Percentiles rank a stretch among this genome's conserved stretches.
Conservation (phyloP, 169 alveolate species). For the Perkinsus olseni region DNA sequence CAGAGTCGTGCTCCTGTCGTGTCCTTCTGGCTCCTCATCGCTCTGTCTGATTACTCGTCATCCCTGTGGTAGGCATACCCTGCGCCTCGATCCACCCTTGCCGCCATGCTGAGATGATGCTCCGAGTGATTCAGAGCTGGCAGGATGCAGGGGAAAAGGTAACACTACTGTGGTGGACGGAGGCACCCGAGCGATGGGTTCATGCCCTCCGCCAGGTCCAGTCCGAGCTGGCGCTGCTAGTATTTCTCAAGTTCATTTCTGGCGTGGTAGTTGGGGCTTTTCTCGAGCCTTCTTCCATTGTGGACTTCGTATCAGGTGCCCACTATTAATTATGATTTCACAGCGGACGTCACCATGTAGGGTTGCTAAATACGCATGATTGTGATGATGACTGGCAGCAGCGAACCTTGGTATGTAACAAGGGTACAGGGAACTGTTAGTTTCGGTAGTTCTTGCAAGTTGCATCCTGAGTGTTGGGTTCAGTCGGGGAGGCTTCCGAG, state of each 20-base stretch:
- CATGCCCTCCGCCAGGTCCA: constrained; percentile 2
- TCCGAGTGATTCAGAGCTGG: constrained; percentile 46
- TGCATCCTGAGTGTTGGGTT: too few species aligned
- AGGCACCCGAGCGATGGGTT: not conserved
- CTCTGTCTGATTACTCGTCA: not conserved
- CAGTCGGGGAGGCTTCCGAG: too few species aligned
- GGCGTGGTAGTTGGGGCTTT: constrained; percentile 34
- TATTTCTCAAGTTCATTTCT: constrained; percentile 69
- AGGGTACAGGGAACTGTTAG: not conserved
- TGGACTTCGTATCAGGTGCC: constrained; percentile 39
- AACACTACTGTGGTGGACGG: not conserved
- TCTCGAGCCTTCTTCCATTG: not conserved
- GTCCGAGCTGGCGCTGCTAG: constrained; percentile 60
- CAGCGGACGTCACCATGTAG: constrained; percentile 49
- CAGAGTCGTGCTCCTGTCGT: too few species aligned
- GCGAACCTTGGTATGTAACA: constrained; percentile 36
- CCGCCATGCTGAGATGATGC: constrained; percentile 53
- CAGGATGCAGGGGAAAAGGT: constrained; percentile 37
- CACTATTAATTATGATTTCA: constrained; percentile 78
- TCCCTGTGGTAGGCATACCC: constrained; percentile 21
- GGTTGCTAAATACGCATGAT: too few species aligned
- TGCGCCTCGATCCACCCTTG: constrained; percentile 83
- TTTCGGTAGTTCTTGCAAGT: too few species aligned
- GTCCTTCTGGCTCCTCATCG: constrained; percentile 18
- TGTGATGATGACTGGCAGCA: too few species aligned